Conservation (phyloP, 73 alveolate species). For the Paramecium caudatum region DNA sequence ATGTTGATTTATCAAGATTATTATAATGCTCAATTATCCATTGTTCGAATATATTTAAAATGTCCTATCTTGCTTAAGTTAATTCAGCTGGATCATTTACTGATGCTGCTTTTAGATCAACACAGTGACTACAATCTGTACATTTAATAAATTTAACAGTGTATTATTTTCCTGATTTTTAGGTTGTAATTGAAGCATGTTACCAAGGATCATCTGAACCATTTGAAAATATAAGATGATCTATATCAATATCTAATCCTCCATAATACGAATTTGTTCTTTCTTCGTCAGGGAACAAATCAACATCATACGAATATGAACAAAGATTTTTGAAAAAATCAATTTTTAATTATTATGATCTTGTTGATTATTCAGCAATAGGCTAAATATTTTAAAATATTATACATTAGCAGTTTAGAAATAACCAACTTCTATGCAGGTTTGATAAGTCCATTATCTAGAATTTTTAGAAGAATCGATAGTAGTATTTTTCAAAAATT, state of each 20-base stretch:
- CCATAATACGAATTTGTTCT: constrained; percentile 79
- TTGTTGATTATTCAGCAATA: constrained; percentile 63
- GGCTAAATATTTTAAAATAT: not conserved
- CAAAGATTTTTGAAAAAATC: constrained; percentile 79
- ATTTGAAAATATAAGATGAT: constrained; percentile 77
- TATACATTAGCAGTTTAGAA: constrained; percentile 79
- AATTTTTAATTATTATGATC: constrained; percentile 53
- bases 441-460: constrained; percentile 85
- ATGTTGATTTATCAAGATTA: no score
- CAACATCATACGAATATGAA: constrained; percentile 69
- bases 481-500: constrained; percentile 73
- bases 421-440: constrained; percentile 84
- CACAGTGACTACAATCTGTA: constrained; percentile 83
- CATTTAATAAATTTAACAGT: constrained; percentile 73
- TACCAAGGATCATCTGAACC: constrained; percentile 88
- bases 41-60: not conserved
- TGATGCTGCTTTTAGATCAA: constrained; percentile 75
- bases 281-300: constrained; percentile 79
- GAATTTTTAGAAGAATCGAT: constrained; percentile 72
- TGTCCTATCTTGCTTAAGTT: constrained; percentile 49
- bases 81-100: constrained; percentile 64
- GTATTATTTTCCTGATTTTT: constrained; percentile 36
- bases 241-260: constrained; percentile 73
- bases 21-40: not conserved
- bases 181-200: constrained; percentile 73